phyloP scores from a whole-genome alignment of 2,329 filamentous ascomycete species.

The Ciborinia camelliae region DNA sequence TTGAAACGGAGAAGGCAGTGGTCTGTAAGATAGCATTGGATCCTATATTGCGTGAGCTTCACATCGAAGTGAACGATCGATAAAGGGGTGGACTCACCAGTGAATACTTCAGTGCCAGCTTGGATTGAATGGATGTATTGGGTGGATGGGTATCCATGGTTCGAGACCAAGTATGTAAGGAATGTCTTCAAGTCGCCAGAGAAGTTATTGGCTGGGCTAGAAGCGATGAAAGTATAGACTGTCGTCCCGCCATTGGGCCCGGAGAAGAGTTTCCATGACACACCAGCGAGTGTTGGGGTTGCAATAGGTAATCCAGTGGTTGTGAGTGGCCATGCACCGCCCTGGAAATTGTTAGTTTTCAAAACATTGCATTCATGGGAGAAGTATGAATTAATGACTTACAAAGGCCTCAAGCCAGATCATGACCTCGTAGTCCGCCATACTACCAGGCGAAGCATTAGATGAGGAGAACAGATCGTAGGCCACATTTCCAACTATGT shows the following conservation, averaged over 20 bases:
- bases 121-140: constrained; percentile 54
- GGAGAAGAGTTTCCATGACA: constrained; percentile 55
- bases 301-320: constrained; percentile 50
- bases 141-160: constrained; percentile 46
- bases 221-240: constrained; percentile 58
- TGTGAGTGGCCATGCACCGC: constrained; percentile 55
- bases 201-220: constrained; percentile 49
- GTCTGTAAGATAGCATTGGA: constrained; percentile 45
- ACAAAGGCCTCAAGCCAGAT: constrained; percentile 56
- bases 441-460: constrained; percentile 44
- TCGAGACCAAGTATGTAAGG: constrained; percentile 51
- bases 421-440: constrained; percentile 64
- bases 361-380: not conserved
- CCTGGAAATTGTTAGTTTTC: constrained; percentile 29
- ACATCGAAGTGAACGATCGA: too few species aligned
- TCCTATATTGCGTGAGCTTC: constrained; percentile 35
- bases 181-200: constrained; percentile 56
- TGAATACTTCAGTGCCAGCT: constrained; percentile 54
- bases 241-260: constrained; percentile 58
- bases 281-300: constrained; percentile 51
- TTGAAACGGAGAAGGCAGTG: constrained; percentile 35
- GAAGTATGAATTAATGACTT: not conserved
- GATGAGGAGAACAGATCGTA: constrained; percentile 59
- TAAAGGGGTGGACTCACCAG: constrained; percentile 38
- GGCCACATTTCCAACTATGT: constrained; percentile 55